A percentile compares a stretch with the other conserved stretches of the same genome.
These are phyloP conservation scores for Cinchona pubescens DNA, from an alignment of 257 asterid genomes.

Conservation along the genomic window DNA sequence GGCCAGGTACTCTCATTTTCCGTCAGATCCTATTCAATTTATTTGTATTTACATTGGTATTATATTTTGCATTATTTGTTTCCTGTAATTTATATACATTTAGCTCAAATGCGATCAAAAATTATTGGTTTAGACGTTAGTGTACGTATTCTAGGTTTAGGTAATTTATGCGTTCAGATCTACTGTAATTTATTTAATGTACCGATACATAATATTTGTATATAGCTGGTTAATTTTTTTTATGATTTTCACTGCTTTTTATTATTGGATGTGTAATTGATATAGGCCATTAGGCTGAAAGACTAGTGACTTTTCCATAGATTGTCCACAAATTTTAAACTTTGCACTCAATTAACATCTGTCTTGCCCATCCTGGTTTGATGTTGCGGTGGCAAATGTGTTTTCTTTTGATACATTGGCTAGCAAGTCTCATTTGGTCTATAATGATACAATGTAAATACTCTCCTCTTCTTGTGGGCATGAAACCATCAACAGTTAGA, in stretches of 20 bases:
- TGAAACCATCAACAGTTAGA: too few relatives aligned
- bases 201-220: too few relatives aligned
- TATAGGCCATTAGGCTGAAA: not conserved
- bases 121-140: not conserved
- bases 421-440: not conserved
- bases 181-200: not conserved
- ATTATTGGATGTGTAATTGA: not conserved
- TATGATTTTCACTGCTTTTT: not conserved
- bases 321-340: not conserved
- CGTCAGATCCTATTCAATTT: conserved; percentile 8
- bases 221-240: not conserved
- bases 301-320: not conserved
- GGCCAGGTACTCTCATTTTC: conserved; percentile 60
- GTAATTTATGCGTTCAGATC: conserved; percentile 13
- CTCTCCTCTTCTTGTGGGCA: too few relatives aligned
- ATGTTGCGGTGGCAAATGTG: not conserved
- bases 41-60: not conserved
- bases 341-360: not conserved
- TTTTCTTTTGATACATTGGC: not conserved
- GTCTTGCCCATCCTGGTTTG: not conserved
- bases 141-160: not conserved
- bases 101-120: not conserved
- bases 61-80: not conserved
- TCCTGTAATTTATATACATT: not conserved
- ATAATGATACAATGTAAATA: not conserved